Evolutionary conservation across 2,329 filamentous ascomycete genomes (phyloP), one percentile per base, ranked within the genome.

Genomic region (Colletotrichum viniferum): DNA sequence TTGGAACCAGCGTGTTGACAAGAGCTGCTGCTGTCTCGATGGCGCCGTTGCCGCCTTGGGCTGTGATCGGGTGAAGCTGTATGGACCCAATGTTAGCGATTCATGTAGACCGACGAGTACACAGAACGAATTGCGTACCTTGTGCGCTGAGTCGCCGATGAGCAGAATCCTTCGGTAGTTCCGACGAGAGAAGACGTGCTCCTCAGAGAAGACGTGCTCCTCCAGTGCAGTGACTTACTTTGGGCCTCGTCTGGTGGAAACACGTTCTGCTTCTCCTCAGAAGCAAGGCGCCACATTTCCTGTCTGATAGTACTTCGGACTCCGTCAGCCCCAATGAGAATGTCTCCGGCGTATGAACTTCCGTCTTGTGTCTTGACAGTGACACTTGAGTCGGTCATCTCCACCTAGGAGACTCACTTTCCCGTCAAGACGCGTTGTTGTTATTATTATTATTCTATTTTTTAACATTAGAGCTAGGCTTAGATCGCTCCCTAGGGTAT

Each of bases 131-230:
- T 3, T 16, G 5, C 24, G 32, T 79, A 82, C 83, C 81, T 87
- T 87, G 75, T 87, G 85, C 4, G 82, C 83, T 1, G 85, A 80
- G 76, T 87, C 86, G 2, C 86, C 86, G 4, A 87, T 80, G 1
- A 82, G 78, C 2, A 87, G 80, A 6, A 86, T 82, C 13, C 86
- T 79, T 10, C 82, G 80, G 48, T 81, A 85, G 68, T 84, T 80
- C 83, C 86, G 87, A 28, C 81, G 79, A 12, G 81, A 74, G 28
- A 85, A 81, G 1, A 85, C 80, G 43, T 82, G 83, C 76, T 24
- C 24, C 24, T n/a, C n/a, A 12, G 81, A 74, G 28, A 85, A 81
- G 1, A 85, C 80, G 43, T 82, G 83, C 76, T 24, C 24, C 24
- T n/a, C n/a, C 7, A 38, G 36, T 9, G 36, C 16, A 21, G 8